phyloP scores from a whole-genome alignment of 345 rosid genomes.

The Melaleuca quinquenervia region DNA sequence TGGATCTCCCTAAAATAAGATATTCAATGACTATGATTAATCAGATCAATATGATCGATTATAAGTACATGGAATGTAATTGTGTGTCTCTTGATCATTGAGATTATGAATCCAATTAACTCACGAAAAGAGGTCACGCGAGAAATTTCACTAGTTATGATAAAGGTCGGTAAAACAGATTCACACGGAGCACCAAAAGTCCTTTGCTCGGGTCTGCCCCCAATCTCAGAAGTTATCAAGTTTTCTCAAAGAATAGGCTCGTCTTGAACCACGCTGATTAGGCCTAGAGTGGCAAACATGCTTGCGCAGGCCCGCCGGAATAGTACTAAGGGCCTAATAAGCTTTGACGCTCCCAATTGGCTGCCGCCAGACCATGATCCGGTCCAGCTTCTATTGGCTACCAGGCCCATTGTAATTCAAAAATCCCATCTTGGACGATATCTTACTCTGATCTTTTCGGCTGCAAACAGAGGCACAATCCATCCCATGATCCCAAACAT shows the following conservation, averaged over 20 bases:
- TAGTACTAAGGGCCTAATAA: background rate
- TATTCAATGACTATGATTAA: background rate
- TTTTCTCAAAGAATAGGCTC: no score
- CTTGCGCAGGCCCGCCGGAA: background rate
- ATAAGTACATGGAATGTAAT: background rate
- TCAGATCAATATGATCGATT: background rate
- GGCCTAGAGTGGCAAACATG: no score
- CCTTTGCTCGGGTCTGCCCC: no score
- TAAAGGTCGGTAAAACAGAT: background rate
- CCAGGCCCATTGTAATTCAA: no score
- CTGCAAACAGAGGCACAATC: conserved; percentile 29
- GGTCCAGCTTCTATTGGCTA: background rate
- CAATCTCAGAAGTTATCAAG: no score
- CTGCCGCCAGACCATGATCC: background rate
- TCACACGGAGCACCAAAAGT: no score
- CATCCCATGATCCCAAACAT: conserved; percentile 53
- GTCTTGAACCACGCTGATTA: no score
- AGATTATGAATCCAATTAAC: background rate
- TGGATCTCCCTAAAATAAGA: background rate
- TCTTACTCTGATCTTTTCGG: background rate
- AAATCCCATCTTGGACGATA: background rate
- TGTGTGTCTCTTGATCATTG: background rate
- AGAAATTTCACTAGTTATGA: background rate
- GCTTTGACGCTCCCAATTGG: background rate
- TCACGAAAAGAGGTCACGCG: background rate